Base-by-base conservation (phyloP, 1,139 yeast species). In the Hansenula lynferdii region DNA sequence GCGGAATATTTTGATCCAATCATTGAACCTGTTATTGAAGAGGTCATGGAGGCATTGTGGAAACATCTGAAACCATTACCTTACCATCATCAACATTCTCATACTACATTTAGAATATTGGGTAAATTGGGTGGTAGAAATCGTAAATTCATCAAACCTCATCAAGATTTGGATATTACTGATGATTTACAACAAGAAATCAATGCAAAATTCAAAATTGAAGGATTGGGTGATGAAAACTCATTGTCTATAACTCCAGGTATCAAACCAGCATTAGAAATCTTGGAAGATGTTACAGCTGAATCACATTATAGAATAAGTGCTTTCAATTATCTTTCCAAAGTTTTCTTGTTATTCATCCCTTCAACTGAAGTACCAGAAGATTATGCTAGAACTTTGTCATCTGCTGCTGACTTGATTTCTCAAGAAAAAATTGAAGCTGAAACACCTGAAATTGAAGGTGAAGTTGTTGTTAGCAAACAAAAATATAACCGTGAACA, bases 51-150 rank as follows among this genome's bases (percentile, higher is more conserved):
- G 23, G 96, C 97, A 0, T 67, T 94, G 34, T 94, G 97, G 94
- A 83, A 79, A 47, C 95, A 92, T 50, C 65, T 94, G 48, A 82
- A 82, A 48, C 98, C 98, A 1, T 75, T 89, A 30, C 98, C 98
- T 1, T 89, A 89, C 57, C 85, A 81, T 48, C 75, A 74, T 38
- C 97, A 89, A 48, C 96, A 90, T 51, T 84, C 96, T 17, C 99
- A 94, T 56, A 87, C 96, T 0, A 92, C 97, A 0, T 80, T 92
- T 41, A 74, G 98, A 44, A 87, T 94, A 33, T 67, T 94, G 41
- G 98, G 99, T 37, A 94, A 94, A 56, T 67, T 94, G 30, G 99
- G 99, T 28, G 99, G 99, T 3, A 75, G 98, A 58, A 92, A 92
- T 53, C 81, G 97, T 50, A 79, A 84, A 38, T 87, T 86, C 57